These are phyloP conservation scores for Coemansia asiatica DNA, from an alignment of 192 early-diverging fungal species.

Conservation along the genomic window DNA sequence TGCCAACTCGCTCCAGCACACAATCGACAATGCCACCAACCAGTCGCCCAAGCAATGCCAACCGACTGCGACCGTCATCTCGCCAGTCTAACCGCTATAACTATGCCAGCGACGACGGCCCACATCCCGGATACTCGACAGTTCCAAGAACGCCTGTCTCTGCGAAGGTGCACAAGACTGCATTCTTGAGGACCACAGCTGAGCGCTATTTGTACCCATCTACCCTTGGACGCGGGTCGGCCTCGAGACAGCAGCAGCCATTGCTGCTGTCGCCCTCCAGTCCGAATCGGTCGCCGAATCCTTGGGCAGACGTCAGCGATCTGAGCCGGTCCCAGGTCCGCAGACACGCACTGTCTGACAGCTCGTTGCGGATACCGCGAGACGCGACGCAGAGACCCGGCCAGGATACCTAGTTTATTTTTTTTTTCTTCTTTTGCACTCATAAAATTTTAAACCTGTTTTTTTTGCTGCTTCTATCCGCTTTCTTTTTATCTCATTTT, in stretches of 20 bases:
- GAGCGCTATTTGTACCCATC: constrained; percentile 26
- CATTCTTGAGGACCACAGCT: background rate
- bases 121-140: constrained; percentile 15
- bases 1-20: constrained; percentile 20
- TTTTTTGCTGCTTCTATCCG: background rate
- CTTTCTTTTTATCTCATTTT: background rate
- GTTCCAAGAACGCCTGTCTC: constrained; percentile 11
- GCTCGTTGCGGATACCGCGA: constrained; percentile 17
- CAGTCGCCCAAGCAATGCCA: constrained; percentile 31
- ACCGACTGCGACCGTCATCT: constrained; percentile 44
- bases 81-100: constrained; percentile 44
- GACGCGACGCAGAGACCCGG: background rate
- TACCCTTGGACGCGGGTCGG: constrained; percentile 5
- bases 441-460: too few species aligned
- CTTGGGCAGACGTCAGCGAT: constrained; percentile 32
- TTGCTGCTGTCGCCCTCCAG: constrained; percentile 46
- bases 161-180: background rate
- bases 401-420: background rate
- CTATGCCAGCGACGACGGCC: constrained; percentile 36
- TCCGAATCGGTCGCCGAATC: constrained; percentile 34
- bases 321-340: constrained; percentile 15
- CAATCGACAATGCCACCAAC: constrained; percentile 16
- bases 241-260: constrained; percentile 5
- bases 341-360: constrained; percentile 45
- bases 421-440: too few species aligned